Conservation (phyloP, 768 basidiomycete species). For the Trichaptum fuscoviolaceum region DNA sequence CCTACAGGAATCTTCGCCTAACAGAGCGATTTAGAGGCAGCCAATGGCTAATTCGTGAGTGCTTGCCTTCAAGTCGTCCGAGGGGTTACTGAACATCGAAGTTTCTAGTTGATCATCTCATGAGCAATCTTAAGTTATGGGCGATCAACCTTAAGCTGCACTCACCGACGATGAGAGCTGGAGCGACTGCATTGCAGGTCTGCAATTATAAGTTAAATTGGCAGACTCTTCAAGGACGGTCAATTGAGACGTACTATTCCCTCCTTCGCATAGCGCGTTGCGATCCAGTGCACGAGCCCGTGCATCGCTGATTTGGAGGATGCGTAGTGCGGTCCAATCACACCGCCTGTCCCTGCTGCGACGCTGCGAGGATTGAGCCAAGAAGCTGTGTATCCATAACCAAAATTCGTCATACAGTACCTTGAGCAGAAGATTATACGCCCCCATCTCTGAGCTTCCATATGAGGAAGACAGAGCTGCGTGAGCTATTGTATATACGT, state of each 20-base stretch:
- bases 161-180: constrained; percentile 43
- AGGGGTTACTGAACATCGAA: constrained; percentile 40
- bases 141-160: not conserved
- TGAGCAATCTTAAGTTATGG: not conserved
- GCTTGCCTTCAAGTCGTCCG: constrained; percentile 29
- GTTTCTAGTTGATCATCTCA: constrained; percentile 28
- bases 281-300: constrained; percentile 52
- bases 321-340: constrained; percentile 53
- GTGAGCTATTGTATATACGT: constrained; percentile 33
- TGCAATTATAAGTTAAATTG: not conserved
- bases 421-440: constrained; percentile 50
- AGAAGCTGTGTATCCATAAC: not conserved
- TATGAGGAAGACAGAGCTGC: constrained; percentile 44
- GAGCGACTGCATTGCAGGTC: constrained; percentile 51
- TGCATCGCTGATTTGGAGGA: constrained; percentile 52
- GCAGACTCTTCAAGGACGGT: not conserved
- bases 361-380: constrained; percentile 28
- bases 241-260: constrained; percentile 35
- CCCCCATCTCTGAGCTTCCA: constrained; percentile 44
- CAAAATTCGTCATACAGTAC: constrained; percentile 20
- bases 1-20: constrained; percentile 46
- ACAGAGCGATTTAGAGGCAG: not conserved
- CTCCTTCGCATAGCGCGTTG: constrained; percentile 41
- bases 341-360: constrained; percentile 46
- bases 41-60: not conserved